phyloP scores from a whole-genome alignment of 805 yeast genomes.

The Kluyveromyces siamensis region DNA sequence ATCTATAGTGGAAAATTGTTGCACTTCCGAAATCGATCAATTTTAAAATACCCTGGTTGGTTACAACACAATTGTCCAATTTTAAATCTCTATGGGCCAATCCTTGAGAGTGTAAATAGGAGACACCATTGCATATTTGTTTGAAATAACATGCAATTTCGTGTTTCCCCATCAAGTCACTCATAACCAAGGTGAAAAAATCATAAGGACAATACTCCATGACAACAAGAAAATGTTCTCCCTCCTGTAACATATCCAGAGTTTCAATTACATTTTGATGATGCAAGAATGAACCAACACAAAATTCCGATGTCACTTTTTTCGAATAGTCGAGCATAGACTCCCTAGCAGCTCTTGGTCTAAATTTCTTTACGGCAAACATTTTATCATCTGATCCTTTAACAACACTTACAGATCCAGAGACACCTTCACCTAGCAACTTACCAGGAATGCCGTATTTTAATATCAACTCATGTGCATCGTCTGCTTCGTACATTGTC shows the following conservation, averaged over 20 bases:
- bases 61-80: slow-evolving; percentile 87
- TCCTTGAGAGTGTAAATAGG: slow-evolving; percentile 70
- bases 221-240: slow-evolving; percentile 54
- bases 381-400: slow-evolving; percentile 51
- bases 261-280: slow-evolving; percentile 80
- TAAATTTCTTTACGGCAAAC: slow-evolving; percentile 82
- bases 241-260: slow-evolving; percentile 67
- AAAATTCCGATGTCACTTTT: slow-evolving; percentile 75
- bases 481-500: slow-evolving; percentile 32
- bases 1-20: slow-evolving; percentile 65
- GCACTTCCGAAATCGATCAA: slow-evolving; percentile 93
- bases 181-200: slow-evolving; percentile 88
- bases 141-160: slow-evolving; percentile 77
- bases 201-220: slow-evolving; percentile 94
- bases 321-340: slow-evolving; percentile 58
- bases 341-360: slow-evolving; percentile 46
- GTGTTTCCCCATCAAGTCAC: slow-evolving; percentile 59
- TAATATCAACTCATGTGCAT: slow-evolving; percentile 36
- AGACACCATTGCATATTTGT: slow-evolving; percentile 70
- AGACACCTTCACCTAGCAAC: slow-evolving; percentile 85
- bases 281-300: slow-evolving; percentile 66
- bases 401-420: slow-evolving; percentile 83
- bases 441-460: slow-evolving; percentile 72
- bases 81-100: slow-evolving; percentile 90
- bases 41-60: slow-evolving; percentile 64